Conservation (phyloP, 2,329 filamentous ascomycete species). For the Aureobasidium sp. region DNA sequence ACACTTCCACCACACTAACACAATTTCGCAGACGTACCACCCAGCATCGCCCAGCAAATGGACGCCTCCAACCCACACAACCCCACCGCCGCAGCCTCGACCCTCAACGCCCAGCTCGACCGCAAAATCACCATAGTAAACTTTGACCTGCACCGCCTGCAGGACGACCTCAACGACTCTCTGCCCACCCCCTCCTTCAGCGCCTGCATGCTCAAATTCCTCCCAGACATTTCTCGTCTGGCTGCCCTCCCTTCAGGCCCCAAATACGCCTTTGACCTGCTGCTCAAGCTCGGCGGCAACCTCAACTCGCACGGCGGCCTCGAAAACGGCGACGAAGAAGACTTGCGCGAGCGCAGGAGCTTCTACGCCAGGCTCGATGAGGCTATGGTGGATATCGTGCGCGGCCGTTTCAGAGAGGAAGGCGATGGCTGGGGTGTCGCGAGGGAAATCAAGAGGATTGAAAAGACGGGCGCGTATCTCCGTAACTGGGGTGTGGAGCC, state of each 20-base stretch:
- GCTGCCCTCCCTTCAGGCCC: constrained; percentile 42
- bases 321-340: constrained; percentile 42
- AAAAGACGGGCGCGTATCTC: constrained; percentile 48
- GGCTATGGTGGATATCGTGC: constrained; percentile 48
- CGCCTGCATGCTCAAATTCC: constrained; percentile 49
- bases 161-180: constrained; percentile 49
- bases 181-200: constrained; percentile 48
- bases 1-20: not conserved
- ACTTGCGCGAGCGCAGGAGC: constrained; percentile 41
- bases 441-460: constrained; percentile 49
- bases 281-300: constrained; percentile 50
- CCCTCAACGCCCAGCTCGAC: constrained; percentile 50
- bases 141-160: constrained; percentile 50
- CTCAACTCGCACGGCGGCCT: constrained; percentile 49
- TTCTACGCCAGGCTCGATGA: constrained; percentile 45
- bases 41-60: constrained; percentile 47
- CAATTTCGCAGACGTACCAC: constrained; percentile 40
- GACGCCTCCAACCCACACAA: constrained; percentile 37
- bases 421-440: constrained; percentile 46
- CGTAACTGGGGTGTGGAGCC: constrained; percentile 47
- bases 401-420: constrained; percentile 42
- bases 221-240: constrained; percentile 47
- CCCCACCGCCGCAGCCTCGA: constrained; percentile 41
- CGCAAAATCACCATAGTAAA: constrained; percentile 53
- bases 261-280: constrained; percentile 46